Conservation (phyloP, 202 grass and related monocot species). For the Setaria viridis region DNA sequence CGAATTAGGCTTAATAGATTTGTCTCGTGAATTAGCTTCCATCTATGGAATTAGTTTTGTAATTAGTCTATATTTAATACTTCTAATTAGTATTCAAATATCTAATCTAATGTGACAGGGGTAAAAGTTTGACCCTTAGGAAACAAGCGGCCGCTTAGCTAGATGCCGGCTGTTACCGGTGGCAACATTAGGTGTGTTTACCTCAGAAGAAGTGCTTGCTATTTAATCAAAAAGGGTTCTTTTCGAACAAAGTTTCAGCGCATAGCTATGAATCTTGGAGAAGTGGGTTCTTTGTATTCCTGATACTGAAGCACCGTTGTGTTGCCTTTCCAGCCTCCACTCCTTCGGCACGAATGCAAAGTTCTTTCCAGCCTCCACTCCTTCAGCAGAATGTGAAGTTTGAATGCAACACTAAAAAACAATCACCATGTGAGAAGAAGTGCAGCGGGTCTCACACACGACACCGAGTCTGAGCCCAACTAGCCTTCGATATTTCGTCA, state of each 20-base stretch:
- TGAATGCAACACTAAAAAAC: background rate
- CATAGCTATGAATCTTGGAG: background rate
- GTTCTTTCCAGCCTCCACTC: no score
- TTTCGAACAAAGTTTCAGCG: constrained; percentile 18
- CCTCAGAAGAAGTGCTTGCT: constrained; percentile 6
- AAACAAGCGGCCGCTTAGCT: background rate
- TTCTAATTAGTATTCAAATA: no score
- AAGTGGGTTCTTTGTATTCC: background rate
- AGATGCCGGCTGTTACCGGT: constrained; percentile 15
- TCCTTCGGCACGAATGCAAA: no score
- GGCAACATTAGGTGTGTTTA: background rate
- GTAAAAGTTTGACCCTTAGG: no score
- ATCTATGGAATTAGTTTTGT: no score
- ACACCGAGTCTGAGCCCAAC: background rate
- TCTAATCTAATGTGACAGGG: no score
- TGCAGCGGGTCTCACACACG: background rate
- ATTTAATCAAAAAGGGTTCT: constrained; percentile 18
- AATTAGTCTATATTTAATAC: no score
- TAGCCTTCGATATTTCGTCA: constrained; percentile 31
- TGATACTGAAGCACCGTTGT: background rate
- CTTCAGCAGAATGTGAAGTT: no score
- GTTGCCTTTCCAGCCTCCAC: background rate
- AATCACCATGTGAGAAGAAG: background rate
- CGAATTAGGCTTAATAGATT: no score
- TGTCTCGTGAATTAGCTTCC: no score